A percentile compares a stretch with the other conserved stretches of the same genome.
These are phyloP conservation scores for Teratosphaeria nubilosa DNA, from an alignment of 2,329 filamentous ascomycete genomes.

Conservation along the genomic window DNA sequence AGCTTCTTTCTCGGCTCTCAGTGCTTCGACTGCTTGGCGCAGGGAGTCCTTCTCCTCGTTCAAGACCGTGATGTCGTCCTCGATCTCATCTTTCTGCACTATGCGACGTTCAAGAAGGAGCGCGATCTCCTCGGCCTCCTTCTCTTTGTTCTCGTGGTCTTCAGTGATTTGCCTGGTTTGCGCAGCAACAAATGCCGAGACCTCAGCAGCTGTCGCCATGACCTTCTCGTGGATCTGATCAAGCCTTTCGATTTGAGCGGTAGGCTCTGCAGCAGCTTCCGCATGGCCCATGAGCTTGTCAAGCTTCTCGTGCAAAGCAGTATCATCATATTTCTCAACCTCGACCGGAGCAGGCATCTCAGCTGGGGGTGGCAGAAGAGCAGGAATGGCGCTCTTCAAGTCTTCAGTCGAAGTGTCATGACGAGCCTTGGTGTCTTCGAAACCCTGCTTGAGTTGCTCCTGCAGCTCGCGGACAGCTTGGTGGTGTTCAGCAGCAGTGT, in stretches of 20 bases:
- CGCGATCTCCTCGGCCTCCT: conserved; percentile 67
- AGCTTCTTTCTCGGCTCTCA: conserved; percentile 63
- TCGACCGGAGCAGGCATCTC: conserved; percentile 24
- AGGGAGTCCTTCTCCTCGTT: conserved; percentile 38
- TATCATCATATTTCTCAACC: conserved; percentile 57
- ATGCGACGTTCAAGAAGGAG: conserved; percentile 69
- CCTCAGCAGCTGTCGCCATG: conserved; percentile 69
- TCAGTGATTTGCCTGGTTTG: conserved; percentile 67
- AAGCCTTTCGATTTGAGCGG: conserved; percentile 67
- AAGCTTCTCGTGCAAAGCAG: conserved; percentile 33
- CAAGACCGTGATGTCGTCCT: conserved; percentile 36
- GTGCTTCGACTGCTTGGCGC: conserved; percentile 43
- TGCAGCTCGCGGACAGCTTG: conserved; percentile 35
- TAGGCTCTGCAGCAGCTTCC: conserved; percentile 56
- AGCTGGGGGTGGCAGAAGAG: conserved; percentile 33
- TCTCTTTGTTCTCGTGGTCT: conserved; percentile 69
- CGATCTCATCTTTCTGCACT: conserved; percentile 52
- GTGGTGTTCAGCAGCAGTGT: conserved; percentile 27
- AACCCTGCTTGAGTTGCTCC: conserved; percentile 31
- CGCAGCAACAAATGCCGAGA: conserved; percentile 68
- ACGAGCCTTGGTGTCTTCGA: conserved; percentile 34
- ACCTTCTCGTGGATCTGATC: conserved; percentile 86
- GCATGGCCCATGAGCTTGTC: conserved; percentile 52
- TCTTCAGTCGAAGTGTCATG: conserved; percentile 32
- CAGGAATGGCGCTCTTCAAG: conserved; percentile 32